Evolutionary conservation across 2,329 filamentous ascomycete species (phyloP).

Genomic region (Thielaviopsis ethacetica): DNA sequence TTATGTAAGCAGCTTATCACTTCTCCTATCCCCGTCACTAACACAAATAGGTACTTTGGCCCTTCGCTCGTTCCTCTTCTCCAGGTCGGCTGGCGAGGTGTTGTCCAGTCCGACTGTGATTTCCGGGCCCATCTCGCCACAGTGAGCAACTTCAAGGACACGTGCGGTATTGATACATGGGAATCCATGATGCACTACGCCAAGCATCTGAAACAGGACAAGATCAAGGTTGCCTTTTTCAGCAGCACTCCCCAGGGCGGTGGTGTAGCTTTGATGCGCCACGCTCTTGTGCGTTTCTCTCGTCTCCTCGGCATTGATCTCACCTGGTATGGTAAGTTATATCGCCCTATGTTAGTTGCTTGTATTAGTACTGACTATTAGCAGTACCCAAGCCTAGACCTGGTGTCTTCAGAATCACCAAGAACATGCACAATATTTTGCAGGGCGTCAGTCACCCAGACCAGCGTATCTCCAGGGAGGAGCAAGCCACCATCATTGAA

Average conservation of each 20-base stretch:
- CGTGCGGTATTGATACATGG: conserved; percentile 48
- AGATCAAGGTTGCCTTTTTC: conserved; percentile 61
- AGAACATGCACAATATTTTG: conserved; percentile 78
- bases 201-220: conserved; percentile 42
- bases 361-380: background rate
- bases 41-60: conserved; percentile 46
- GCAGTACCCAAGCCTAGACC: conserved; percentile 62
- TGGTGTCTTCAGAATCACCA: conserved; percentile 67
- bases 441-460: conserved; percentile 56
- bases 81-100: conserved; percentile 48
- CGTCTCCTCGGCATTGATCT: conserved; percentile 50
- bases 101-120: conserved; percentile 53
- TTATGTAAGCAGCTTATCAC: conserved; percentile 36
- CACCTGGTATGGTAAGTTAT: conserved; percentile 48
- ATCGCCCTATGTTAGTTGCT: too few species aligned
- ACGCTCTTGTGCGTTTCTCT: conserved; percentile 58
- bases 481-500: conserved; percentile 45
- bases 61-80: conserved; percentile 54
- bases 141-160: conserved; percentile 41
- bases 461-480: conserved; percentile 45
- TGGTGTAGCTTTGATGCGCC: conserved; percentile 67
- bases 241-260: conserved; percentile 70
- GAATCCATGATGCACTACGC: conserved; percentile 46
- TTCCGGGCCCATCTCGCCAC: conserved; percentile 43
- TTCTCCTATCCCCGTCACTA: background rate